Conservation (phyloP, 2,329 filamentous ascomycete species). For the Tolypocladium tropicale region DNA sequence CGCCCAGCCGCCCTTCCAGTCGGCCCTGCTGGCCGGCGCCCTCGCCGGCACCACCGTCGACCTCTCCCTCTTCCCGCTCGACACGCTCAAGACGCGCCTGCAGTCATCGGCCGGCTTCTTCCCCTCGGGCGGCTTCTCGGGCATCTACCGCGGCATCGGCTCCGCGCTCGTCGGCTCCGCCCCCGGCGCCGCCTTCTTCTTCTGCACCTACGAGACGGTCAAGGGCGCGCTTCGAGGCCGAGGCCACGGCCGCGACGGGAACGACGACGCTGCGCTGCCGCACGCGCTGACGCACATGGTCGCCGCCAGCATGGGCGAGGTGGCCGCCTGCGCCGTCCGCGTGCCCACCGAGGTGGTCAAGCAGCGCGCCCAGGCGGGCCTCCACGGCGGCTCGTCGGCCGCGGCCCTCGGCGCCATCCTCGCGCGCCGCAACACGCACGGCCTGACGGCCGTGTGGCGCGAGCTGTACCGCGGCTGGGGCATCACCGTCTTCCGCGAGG, state of each 20-base stretch:
- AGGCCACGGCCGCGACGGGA: neutral
- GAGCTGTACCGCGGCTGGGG: slow-evolving; percentile 89
- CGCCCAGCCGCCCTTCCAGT: slow-evolving; percentile 37
- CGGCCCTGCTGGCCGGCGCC: slow-evolving; percentile 67
- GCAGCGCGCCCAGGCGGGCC: slow-evolving; percentile 84
- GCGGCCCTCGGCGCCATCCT: slow-evolving; percentile 63
- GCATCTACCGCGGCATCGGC: slow-evolving; percentile 88
- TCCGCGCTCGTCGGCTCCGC: slow-evolving; percentile 84
- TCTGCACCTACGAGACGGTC: slow-evolving; percentile 80
- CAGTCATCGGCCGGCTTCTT: slow-evolving; percentile 74
- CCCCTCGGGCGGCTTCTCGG: slow-evolving; percentile 74
- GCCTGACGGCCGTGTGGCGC: slow-evolving; percentile 53
- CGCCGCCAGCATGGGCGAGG: slow-evolving; percentile 76
- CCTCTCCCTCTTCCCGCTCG: slow-evolving; percentile 92
- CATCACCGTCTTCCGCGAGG: slow-evolving; percentile 89
- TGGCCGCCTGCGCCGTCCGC: slow-evolving; percentile 83
- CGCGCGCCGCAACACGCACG: slow-evolving; percentile 29
- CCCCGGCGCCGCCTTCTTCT: slow-evolving; percentile 92
- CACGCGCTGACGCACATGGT: slow-evolving; percentile 59
- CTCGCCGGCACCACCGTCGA: slow-evolving; percentile 93
- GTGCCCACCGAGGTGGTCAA: slow-evolving; percentile 97
- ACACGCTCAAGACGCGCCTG: slow-evolving; percentile 96
- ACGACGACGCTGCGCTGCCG: slow-evolving; percentile 9
- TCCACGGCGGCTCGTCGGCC: slow-evolving; percentile 61
- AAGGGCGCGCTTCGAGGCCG: slow-evolving; percentile 40